These are phyloP conservation scores for Magnusiomyces magnusii DNA, from an alignment of 1,139 yeast species.

Conservation along the genomic window DNA sequence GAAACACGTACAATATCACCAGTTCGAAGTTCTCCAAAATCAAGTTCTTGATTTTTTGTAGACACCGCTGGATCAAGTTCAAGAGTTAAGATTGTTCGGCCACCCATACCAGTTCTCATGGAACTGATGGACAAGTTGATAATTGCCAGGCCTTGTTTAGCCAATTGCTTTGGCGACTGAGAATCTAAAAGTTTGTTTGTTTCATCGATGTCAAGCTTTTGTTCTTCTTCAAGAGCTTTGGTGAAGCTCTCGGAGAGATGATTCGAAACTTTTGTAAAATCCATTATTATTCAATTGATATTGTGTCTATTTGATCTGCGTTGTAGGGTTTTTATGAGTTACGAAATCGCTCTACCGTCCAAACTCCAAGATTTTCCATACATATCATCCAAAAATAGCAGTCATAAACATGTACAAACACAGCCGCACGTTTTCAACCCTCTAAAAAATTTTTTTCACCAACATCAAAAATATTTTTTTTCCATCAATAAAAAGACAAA, in stretches of 20 bases:
- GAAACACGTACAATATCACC: slow-evolving; percentile 57
- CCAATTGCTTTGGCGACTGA: slow-evolving; percentile 56
- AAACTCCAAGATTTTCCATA: too few species aligned
- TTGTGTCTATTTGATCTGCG: too few species aligned
- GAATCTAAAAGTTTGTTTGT: slow-evolving; percentile 27
- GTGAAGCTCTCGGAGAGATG: slow-evolving; percentile 36
- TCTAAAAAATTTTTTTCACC: background rate
- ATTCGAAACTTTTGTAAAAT: background rate
- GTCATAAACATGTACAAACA: background rate
- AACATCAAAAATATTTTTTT: background rate
- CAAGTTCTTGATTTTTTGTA: slow-evolving; percentile 38
- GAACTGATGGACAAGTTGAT: slow-evolving; percentile 54
- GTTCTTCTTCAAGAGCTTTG: slow-evolving; percentile 15
- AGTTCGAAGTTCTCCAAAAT: slow-evolving; percentile 52
- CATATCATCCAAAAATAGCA: too few species aligned
- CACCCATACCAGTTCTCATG: slow-evolving; percentile 72
- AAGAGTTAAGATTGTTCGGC: slow-evolving; percentile 62
- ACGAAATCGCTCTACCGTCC: too few species aligned
- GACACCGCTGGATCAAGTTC: slow-evolving; percentile 51
- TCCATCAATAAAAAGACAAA: background rate
- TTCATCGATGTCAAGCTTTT: slow-evolving; percentile 29
- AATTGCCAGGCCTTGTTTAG: slow-evolving; percentile 66
- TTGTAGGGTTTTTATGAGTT: too few species aligned
- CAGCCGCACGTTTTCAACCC: background rate
- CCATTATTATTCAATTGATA: too few species aligned